phyloP scores from a whole-genome alignment of 73 alveolate genomes.

The Tetrahymena elliotti region DNA sequence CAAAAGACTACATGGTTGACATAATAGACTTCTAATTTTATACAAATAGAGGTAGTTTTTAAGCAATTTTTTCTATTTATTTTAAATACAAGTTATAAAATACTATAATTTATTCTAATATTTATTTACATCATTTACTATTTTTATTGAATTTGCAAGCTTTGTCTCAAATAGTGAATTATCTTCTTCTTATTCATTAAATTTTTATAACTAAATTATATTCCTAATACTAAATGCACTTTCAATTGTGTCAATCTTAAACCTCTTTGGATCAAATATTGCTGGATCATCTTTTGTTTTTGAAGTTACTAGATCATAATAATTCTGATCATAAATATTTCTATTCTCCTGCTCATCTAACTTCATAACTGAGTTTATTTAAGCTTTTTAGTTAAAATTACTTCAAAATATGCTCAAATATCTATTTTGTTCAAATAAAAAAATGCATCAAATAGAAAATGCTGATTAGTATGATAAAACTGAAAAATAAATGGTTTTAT shows the following conservation, averaged over 20 bases:
- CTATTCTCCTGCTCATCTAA: background rate
- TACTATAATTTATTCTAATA: background rate
- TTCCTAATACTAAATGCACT: background rate
- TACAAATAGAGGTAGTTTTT: background rate
- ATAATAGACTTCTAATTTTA: background rate
- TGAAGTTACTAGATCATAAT: background rate
- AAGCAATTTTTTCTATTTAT: background rate
- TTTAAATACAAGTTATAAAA: no score
- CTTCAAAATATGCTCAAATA: background rate
- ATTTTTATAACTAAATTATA: background rate
- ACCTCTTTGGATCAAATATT: background rate
- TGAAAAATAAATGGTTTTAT: no score
- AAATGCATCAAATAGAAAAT: background rate
- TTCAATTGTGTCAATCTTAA: background rate
- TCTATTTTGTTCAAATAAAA: background rate
- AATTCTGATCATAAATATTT: background rate
- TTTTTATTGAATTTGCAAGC: background rate
- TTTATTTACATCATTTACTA: background rate
- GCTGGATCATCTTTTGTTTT: background rate
- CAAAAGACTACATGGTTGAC: background rate
- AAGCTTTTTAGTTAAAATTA: background rate
- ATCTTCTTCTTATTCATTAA: background rate
- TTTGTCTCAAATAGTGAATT: background rate
- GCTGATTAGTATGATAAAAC: no score
- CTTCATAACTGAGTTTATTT: background rate